Evolutionary conservation across 805 yeast species (phyloP), one percentile per base, ranked within the genome.

Genomic region (Hanseniaspora valbyensis): DNA sequence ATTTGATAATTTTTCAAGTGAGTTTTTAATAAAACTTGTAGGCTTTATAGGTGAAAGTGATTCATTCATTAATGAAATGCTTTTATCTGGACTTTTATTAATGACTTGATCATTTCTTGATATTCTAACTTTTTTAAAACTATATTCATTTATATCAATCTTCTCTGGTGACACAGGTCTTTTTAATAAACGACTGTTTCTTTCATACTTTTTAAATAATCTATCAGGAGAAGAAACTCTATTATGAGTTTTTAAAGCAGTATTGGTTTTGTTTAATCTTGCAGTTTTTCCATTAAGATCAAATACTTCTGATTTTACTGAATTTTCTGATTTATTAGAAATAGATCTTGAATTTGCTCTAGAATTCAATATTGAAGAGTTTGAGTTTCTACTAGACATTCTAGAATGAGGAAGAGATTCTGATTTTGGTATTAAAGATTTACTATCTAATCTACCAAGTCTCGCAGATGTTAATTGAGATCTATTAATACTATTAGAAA

Each of bases 41-140:
- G 51, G 28, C 14, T 40, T 48, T 26, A 48, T 40, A 4, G 51
- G 51, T 9, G 51, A 48, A 7, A 44, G 19, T 13, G 42, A 37
- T 10, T 36, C 42, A 30, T 24, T 44, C 29, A 28, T 13, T 13
- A 19, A 19, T 2, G 30, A 34, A 18, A 19, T 21, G 19, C 28
- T 30, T 18, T 32, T 45, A 13, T 7, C 16, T 2, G 19, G 21
- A 22, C 49, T 37, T 29, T 18, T 37, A 32, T 44, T 44, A 28
- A 44, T 44, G 1, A 44, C 16, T n/a, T 44, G 41, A 21, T 44
- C 37, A 18, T 39, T 39, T 18, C 9, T 18, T 18, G 44, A 45
- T 26, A 45, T 45, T 7, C 50, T 38, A 1, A 45, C 50, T 14
- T 39, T 45, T 19, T 45, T 45, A 14, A 38, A 30, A 2, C 22